A percentile compares a stretch with the other conserved stretches of the same genome.
These are phyloP conservation scores for Hamigera avellanea DNA, from an alignment of 495 filamentous ascomycete species.

Conservation along the genomic window DNA sequence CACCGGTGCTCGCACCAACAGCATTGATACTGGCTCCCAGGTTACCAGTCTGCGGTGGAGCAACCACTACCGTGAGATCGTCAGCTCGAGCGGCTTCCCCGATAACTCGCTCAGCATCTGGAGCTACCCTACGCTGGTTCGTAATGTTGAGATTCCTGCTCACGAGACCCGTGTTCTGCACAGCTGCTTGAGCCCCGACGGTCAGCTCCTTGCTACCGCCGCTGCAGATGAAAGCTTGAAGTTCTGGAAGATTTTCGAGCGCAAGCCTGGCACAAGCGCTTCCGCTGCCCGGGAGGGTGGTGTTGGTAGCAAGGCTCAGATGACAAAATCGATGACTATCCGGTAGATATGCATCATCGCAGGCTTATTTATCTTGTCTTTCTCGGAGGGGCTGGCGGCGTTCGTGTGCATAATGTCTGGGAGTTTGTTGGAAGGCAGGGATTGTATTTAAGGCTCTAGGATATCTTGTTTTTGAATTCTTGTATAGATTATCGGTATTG, in stretches of 20 bases:
- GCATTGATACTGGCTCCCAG: constrained; percentile 95
- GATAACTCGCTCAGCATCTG: constrained; percentile 97
- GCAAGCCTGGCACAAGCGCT: constrained; percentile 64
- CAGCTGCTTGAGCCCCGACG: constrained; percentile 88
- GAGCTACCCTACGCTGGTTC: constrained; percentile 93
- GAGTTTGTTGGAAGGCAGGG: neutral
- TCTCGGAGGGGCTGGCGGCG: neutral
- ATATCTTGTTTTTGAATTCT: constrained; percentile 1
- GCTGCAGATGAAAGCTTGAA: constrained; percentile 95
- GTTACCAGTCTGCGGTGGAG: constrained; percentile 94
- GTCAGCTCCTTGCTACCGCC: constrained; percentile 92
- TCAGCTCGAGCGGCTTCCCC: constrained; percentile 94
- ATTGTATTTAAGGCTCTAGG: neutral
- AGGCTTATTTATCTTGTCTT: neutral
- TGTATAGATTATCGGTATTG: no score
- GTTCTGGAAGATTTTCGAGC: constrained; percentile 99
- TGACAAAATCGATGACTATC: constrained; percentile 96
- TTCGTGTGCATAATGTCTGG: neutral
- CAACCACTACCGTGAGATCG: constrained; percentile 93
- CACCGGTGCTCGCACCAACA: constrained; percentile 92
- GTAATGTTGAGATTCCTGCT: constrained; percentile 97
- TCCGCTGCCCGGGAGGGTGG: constrained; percentile 43
- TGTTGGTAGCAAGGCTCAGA: constrained; percentile 53
- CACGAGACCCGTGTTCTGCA: constrained; percentile 95
- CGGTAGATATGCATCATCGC: constrained; percentile 44